Base-by-base conservation (phyloP, 345 rosid species). In the Raphanus raphanistrum region DNA sequence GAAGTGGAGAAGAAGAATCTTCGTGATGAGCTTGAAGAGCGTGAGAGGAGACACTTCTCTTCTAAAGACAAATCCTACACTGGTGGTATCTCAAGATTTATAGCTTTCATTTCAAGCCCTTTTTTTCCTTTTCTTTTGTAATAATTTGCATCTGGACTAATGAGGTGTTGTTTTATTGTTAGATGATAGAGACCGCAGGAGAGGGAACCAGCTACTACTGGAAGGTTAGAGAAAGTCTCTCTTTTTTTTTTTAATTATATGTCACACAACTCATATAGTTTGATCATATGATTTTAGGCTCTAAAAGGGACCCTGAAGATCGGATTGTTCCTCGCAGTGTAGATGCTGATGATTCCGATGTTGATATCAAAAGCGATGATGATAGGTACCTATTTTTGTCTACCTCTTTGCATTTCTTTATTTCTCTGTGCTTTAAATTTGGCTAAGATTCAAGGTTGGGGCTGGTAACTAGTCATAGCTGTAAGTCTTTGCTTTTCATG, bases 261-360 rank as follows among this genome's bases (percentile, higher is more conserved):
- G 16, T 74, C 35, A 64, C 71, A 66, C 9, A 41, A 35, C 25
- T 43, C 59, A 7, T 54, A 8, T 33, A 16, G 41, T 33, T 67
- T 26, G 50, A 6, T 79, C 6, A 10, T 43, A 28, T 71, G 17
- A 57, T 38, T 75, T 4, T 66, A 92, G 98, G 97, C 54, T 67
- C 84, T 8, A 94, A 80, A 83, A 86, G 97, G 83, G 98, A 88
- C 54, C 68, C 81, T 70, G 99, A 92, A 79, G 99, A 90, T 31
- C 91, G 99, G 60, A 86, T 88, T 63, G 62, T 88, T 60, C 98
- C 94, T 27, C 94, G 92, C 62, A 90, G 84, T 77, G 82, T 87
- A 48, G 98, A 95, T 88, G 99, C 99, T 74, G 97, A 93, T 90
- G 98, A 93, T 83, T 93, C 98, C 81, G 98, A 91, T 80, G 87